Percentiles rank a stretch among this genome's conserved stretches.
Evolutionary conservation across 2,329 filamentous ascomycete species (phyloP).

Genomic region (Phoma sp.): DNA sequence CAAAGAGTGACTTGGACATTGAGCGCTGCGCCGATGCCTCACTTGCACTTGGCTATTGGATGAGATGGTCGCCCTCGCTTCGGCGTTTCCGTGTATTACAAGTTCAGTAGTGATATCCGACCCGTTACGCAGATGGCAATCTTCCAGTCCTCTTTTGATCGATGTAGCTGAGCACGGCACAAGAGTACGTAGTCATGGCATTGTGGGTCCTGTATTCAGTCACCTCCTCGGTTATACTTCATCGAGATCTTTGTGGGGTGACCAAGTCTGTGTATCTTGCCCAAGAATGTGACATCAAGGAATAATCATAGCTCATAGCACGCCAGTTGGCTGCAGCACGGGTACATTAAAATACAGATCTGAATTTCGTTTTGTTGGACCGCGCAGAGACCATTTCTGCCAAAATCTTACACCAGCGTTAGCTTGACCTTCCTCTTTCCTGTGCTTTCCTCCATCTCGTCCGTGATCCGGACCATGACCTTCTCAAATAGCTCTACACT

Average conservation of each 20-base stretch:
- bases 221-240: background rate
- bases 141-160: background rate
- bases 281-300: background rate
- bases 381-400: background rate
- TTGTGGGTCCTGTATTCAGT: background rate
- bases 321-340: background rate
- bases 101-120: background rate
- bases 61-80: background rate
- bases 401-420: constrained; percentile 53
- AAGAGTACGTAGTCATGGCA: constrained; percentile 2
- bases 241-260: background rate
- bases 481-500: constrained; percentile 88
- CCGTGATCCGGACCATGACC: constrained; percentile 85
- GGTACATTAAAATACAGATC: background rate
- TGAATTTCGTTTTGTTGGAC: background rate
- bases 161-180: background rate
- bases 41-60: background rate
- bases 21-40: background rate
- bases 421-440: constrained; percentile 91
- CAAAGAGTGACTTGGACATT: background rate
- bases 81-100: background rate
- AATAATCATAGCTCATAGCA: background rate
- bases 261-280: background rate
- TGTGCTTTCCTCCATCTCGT: constrained; percentile 93
- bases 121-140: background rate